Evolutionary conservation across 495 filamentous ascomycete genomes (phyloP), one percentile per base, ranked within the genome.

Genomic region (Xylaria bambusicola): DNA sequence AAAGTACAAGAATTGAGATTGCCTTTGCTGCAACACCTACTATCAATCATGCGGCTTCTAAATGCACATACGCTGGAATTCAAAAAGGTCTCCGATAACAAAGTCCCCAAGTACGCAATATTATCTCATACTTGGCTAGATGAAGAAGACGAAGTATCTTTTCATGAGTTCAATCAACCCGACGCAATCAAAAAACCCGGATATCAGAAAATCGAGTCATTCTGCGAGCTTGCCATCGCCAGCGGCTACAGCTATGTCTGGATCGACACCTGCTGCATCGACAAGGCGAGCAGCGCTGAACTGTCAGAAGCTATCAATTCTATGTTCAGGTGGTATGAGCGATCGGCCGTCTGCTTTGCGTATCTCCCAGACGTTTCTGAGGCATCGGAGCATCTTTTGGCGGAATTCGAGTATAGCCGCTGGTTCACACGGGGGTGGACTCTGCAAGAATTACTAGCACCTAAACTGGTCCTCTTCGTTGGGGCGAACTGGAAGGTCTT

Each of bases 221-320:
- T 17, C 7, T 44, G 26, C 40, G 40, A 44, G 13, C 9, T 45
- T 7, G 40, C 52, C 5, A 13, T 40, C 10, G 10, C n/a, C 7
- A 20, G 17, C 8, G 13, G 13, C 2, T 13, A 31, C 9, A 6
- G 1, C 8, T 46, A 35, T 9, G 41, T 33, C 12, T 56, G 40
- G 52, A 18, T 56, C 8, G 52, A 46, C 26, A 56, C 52, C 1
- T 56, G 52, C 52, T 56, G 52, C 40, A 56, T 56, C 63, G 70
- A 80, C 52, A 78, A 79, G 23, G 66, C 62, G 6, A 71, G 67
- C 55, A 80, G 77, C 46, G 71, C 75, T 21, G 76, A 80, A 52
- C 65, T 77, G 2, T 68, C 64, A 52, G 74, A 79, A 59, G 68
- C 71, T 48, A 73, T 82, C 35, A 82, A 80, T 44, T 78, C 75